phyloP scores from a whole-genome alignment of 2,329 filamentous ascomycete genomes.

The Pestalotiopsis sp. region DNA sequence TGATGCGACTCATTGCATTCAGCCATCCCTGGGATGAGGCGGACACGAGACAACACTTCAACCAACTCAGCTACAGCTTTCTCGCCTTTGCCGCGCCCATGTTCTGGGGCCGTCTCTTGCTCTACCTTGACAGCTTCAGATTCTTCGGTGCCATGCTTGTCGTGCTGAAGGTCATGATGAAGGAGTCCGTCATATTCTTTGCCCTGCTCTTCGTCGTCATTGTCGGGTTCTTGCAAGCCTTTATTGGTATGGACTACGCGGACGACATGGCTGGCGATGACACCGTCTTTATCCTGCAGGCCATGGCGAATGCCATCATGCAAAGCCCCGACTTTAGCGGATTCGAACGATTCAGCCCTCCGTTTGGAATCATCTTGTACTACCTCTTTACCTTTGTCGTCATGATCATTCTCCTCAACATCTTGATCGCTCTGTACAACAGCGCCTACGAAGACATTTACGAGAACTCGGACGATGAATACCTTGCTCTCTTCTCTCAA shows the following conservation, averaged over 20 bases:
- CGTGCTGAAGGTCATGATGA: slow-evolving; percentile 94
- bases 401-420: slow-evolving; percentile 88
- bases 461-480: slow-evolving; percentile 92
- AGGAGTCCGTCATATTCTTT: slow-evolving; percentile 94
- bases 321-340: slow-evolving; percentile 86
- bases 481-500: slow-evolving; percentile 87
- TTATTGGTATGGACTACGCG: slow-evolving; percentile 85
- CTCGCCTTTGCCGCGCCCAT: slow-evolving; percentile 90
- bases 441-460: slow-evolving; percentile 95
- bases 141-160: slow-evolving; percentile 99
- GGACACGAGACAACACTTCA: slow-evolving; percentile 64
- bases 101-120: slow-evolving; percentile 92
- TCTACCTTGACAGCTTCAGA: slow-evolving; percentile 90
- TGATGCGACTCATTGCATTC: slow-evolving; percentile 78
- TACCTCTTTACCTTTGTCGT: slow-evolving; percentile 98
- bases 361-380: slow-evolving; percentile 93
- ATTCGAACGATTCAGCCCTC: slow-evolving; percentile 88
- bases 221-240: slow-evolving; percentile 87
- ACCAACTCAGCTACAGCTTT: slow-evolving; percentile 89
- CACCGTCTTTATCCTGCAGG: slow-evolving; percentile 72
- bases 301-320: slow-evolving; percentile 90
- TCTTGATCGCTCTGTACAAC: slow-evolving; percentile 96
- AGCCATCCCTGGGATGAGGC: slow-evolving; percentile 55
- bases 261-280: slow-evolving; percentile 73
- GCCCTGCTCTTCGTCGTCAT: slow-evolving; percentile 84